Evolutionary conservation across 768 basidiomycete species (phyloP).

Genomic region (Macrolepiota fuliginosa): DNA sequence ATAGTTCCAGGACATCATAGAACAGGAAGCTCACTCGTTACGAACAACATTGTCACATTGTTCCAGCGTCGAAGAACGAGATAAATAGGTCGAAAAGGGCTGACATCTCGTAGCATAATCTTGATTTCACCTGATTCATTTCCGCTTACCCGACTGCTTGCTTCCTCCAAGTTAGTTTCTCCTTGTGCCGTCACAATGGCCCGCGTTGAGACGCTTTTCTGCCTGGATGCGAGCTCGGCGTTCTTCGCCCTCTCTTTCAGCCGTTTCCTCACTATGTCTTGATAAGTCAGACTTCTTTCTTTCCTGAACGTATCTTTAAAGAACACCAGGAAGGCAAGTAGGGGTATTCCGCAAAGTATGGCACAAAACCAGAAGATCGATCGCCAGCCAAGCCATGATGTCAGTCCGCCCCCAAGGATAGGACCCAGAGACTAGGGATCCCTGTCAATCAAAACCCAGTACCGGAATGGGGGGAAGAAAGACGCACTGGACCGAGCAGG

Average conservation of each 20-base stretch:
- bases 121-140: conserved; percentile 29
- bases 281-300: conserved; percentile 78
- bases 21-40: conserved; percentile 35
- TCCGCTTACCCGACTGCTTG: neutral
- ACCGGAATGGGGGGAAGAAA: neutral
- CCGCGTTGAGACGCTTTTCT: neutral
- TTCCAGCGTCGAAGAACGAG: conserved; percentile 58
- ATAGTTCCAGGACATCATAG: neutral
- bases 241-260: conserved; percentile 20
- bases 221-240: conserved; percentile 6
- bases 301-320: conserved; percentile 80
- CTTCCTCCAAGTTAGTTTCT: neutral
- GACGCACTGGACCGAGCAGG: conserved; percentile 53
- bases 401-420: conserved; percentile 64
- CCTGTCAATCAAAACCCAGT: neutral
- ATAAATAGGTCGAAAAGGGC: conserved; percentile 60
- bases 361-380: conserved; percentile 78
- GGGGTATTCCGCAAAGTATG: conserved; percentile 51
- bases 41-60: conserved; percentile 68
- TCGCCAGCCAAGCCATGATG: conserved; percentile 68
- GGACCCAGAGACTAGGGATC: conserved; percentile 46
- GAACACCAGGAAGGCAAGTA: conserved; percentile 53
- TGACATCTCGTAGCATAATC: conserved; percentile 65
- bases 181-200: neutral
- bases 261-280: conserved; percentile 49